Conservation (phyloP, 805 yeast genomes). For the Starmerella ratchasimensis region DNA sequence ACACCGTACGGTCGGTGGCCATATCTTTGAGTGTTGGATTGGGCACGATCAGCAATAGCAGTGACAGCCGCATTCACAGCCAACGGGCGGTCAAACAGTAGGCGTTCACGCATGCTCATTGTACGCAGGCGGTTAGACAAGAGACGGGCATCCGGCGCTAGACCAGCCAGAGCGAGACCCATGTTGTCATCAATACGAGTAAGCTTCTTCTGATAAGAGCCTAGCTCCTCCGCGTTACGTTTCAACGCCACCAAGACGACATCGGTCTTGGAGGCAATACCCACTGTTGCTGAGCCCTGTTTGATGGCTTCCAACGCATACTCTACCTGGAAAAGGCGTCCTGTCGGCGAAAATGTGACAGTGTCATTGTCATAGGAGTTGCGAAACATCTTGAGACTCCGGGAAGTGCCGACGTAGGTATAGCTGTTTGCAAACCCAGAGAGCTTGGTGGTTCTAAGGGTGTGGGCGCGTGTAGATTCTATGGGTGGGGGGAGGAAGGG, state of each 20-base stretch:
- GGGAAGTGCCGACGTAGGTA: too few relatives aligned
- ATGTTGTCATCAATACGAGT: conserved; percentile 84
- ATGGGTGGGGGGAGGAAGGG: too few relatives aligned
- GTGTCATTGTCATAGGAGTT: conserved; percentile 98
- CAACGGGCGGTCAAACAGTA: conserved; percentile 76
- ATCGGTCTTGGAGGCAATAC: conserved; percentile 70
- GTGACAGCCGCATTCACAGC: conserved; percentile 71
- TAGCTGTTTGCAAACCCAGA: too few relatives aligned
- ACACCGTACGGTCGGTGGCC: conserved; percentile 98
- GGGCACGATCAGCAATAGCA: conserved; percentile 91
- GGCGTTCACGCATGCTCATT: conserved; percentile 75
- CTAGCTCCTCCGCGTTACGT: conserved; percentile 93
- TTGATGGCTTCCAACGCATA: conserved; percentile 91
- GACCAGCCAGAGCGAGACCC: conserved; percentile 92
- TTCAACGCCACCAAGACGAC: conserved; percentile 89
- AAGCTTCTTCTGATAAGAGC: conserved; percentile 90
- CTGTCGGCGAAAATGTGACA: conserved; percentile 93
- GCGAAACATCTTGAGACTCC: conserved; percentile 66
- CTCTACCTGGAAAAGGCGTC: conserved; percentile 77
- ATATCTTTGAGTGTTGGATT: conserved; percentile 85
- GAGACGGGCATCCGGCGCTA: conserved; percentile 96
- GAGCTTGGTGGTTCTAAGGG: too few relatives aligned
- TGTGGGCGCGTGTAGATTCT: too few relatives aligned
- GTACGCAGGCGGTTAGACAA: conserved; percentile 78
- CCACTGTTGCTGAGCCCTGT: conserved; percentile 96